phyloP scores from a whole-genome alignment of 1,284 basidiomycete species.

The Cystobasidium slooffiae region DNA sequence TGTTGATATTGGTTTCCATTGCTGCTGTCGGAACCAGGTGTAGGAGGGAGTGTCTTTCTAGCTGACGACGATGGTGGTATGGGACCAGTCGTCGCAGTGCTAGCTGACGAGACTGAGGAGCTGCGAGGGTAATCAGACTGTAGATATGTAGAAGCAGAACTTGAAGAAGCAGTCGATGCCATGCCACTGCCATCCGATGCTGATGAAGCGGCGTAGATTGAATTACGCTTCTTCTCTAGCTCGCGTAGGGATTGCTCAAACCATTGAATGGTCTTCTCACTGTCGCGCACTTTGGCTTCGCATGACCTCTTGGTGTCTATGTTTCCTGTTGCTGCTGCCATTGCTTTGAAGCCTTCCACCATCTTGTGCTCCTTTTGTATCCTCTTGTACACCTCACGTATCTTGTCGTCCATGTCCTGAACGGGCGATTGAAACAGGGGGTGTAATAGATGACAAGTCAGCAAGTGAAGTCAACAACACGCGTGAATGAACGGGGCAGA shows the following conservation, averaged over 20 bases:
- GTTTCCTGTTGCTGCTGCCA: conserved; percentile 81
- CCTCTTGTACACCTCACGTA: conserved; percentile 84
- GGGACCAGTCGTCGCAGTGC: conserved; percentile 4
- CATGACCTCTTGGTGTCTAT: conserved; percentile 74
- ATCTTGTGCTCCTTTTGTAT: conserved; percentile 92
- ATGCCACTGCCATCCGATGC: conserved; percentile 31
- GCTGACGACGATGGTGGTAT: conserved; percentile 1
- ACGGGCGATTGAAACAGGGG: not conserved
- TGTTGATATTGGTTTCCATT: conserved; percentile 15
- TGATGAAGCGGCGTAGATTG: conserved; percentile 45
- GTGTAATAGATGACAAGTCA: not conserved
- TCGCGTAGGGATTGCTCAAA: conserved; percentile 84
- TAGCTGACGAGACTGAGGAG: conserved; percentile 44
- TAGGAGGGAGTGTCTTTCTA: conserved; percentile 40
- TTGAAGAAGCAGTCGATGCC: conserved; percentile 41
- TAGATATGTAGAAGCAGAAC: conserved; percentile 56
- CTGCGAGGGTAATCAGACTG: conserved; percentile 52
- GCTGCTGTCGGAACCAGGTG: conserved; percentile 25
- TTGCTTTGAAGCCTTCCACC: conserved; percentile 78
- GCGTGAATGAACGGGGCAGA: not conserved
- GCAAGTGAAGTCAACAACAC: not conserved
- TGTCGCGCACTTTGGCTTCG: conserved; percentile 85
- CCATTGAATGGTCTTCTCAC: conserved; percentile 81
- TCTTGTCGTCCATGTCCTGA: conserved; percentile 62
- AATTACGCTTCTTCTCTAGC: conserved; percentile 68